Base-by-base conservation (phyloP, 805 yeast species). In the Starmerella floricola region DNA sequence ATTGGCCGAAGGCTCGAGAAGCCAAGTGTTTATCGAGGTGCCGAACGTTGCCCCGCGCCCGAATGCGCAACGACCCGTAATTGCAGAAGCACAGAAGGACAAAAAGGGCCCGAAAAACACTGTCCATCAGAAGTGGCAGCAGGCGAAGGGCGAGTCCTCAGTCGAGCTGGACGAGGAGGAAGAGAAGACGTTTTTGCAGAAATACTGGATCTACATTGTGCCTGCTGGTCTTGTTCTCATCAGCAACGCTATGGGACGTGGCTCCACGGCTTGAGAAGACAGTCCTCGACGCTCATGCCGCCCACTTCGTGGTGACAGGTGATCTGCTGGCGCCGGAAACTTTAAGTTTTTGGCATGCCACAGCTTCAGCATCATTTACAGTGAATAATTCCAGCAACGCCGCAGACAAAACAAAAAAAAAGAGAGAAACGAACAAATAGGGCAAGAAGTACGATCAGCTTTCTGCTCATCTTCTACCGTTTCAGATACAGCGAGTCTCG, bases 81-180 rank as follows among this genome's bases (percentile, higher is more conserved):
- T 36, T 4, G 34, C 43, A 11, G 20, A 6, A 6, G 4, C 36
- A 17, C 23, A 23, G 3, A 13, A 35, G 27, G 15, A 3, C 13
- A 30, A 29, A 16, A 23, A 31, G n/a, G 19, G 28, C 11, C 24
- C 38, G 13, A 29, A 30, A 13, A 27, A 29, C 13, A 20, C 34
- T 31, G 31, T 28, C 26, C 13, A 10, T 6, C 18, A 16, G 18
- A 40, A 12, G 16, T 30, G 40, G 27, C 24, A 39, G 21, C 12
- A 19, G 8, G 19, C 23, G 6, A n/a, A 29, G 26, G 21, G 20
- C 30, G 21, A 18, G n/a, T 24, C 34, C 10, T 29, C 72, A 79
- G 68, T 21, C 17, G 36, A 26, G 15, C 21, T 5, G 8, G 36
- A 27, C 12, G 35, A 35, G 3, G 45, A 40, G 11, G 47, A 31